These are phyloP conservation scores for Sclerospora graminicola DNA, from an alignment of 352 stramenopile species.

Conservation along the genomic window DNA sequence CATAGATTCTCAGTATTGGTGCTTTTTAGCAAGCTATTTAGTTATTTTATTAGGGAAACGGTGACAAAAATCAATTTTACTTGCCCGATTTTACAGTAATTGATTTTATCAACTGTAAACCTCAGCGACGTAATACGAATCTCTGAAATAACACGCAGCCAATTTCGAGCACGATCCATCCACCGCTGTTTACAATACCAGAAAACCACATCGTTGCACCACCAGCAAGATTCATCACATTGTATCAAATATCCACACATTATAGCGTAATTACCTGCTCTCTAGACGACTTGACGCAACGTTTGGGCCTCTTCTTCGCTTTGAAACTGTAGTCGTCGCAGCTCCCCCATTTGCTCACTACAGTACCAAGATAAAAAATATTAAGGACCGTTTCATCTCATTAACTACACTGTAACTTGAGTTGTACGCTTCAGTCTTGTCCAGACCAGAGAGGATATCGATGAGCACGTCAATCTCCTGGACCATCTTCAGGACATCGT, in stretches of 20 bases:
- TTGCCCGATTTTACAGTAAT: no score
- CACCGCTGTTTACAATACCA: slow-evolving; percentile 42
- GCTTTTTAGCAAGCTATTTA: no score
- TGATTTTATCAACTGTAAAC: no score
- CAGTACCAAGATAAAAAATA: no score
- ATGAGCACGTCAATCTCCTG: slow-evolving; percentile 75
- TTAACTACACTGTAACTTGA: background rate
- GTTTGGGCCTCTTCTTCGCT: no score
- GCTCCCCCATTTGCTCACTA: no score
- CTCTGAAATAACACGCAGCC: slow-evolving; percentile 72
- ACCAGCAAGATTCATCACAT: background rate
- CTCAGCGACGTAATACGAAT: slow-evolving; percentile 53
- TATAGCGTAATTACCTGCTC: slow-evolving; percentile 35
- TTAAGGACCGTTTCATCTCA: no score
- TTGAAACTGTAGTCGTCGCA: no score
- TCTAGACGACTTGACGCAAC: slow-evolving; percentile 71
- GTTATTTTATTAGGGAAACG: no score
- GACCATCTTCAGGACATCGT: slow-evolving; percentile 65
- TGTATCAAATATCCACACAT: background rate
- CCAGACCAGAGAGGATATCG: slow-evolving; percentile 67
- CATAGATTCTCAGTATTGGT: no score
- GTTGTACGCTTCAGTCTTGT: slow-evolving; percentile 63
- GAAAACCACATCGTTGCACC: no score
- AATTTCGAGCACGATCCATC: slow-evolving; percentile 75
- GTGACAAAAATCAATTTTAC: no score